Evolutionary conservation across 1,139 yeast genomes (phyloP), one percentile per base, ranked within the genome.

Genomic region (Hemisphaericaspora subhashii): DNA sequence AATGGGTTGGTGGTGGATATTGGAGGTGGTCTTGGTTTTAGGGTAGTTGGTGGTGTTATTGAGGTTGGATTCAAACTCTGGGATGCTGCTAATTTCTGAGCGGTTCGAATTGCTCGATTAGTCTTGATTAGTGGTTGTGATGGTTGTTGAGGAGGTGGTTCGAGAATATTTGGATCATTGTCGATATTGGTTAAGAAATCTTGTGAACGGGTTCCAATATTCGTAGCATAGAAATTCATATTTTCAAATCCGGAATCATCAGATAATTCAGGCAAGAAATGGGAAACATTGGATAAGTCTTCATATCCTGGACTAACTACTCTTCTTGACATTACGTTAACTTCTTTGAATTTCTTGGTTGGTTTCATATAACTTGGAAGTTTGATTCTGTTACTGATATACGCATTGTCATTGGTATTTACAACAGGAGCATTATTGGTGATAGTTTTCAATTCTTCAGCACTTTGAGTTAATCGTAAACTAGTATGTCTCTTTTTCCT

Each of bases 221-320:
- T 59, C 25, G 46, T 51, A 33, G 52, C 52, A 29, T 49, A 38
- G 38, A 62, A 55, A 20, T 55, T 59, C 50, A 73, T 67, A 38
- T 56, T 57, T 29, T 62, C 74, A 47, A 73, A 67, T 1, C 74
- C 77, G n/a, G 77, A 72, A 46, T 70, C 77, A 35, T 68, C 67
- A 0, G 77, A 69, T 31, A 72, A 45, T 44, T 73, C 77, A 3
- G 78, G 77, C 41, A 72, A 60, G 42, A 68, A 70, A 8, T 62
- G 68, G 2, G 72, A 60, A 1, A 66, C 66, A 27, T 69, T 55
- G 9, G 15, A 12, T 26, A 68, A 53, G 37, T 68, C 72, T 29
- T 67, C 71, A 44, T 50, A 58, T 5, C 58, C 64, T 16, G 72
- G 67, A 48, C 66, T 67, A 9, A 71, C 71, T 2, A 72, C 60